phyloP scores from a whole-genome alignment of 331 rosid genomes.

The Malus hybrid region DNA sequence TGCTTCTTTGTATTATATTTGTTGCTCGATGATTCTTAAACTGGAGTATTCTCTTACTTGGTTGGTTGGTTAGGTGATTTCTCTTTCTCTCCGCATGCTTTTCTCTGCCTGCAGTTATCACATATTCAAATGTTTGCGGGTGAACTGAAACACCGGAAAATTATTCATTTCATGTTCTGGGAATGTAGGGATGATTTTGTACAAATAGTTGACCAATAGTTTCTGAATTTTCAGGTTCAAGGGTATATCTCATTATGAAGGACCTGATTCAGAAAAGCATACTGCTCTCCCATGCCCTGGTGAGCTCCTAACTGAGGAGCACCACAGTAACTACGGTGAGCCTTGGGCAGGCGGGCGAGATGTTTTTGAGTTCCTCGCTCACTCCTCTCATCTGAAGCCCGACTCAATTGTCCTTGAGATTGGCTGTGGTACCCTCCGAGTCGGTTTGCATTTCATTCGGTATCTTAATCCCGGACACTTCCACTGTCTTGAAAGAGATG shows the following conservation, averaged over 20 bases:
- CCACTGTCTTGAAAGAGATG: constrained; percentile 85
- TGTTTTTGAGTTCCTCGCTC: constrained; percentile 71
- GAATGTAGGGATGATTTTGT: not conserved
- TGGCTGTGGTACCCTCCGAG: constrained; percentile 94
- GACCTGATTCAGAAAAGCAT: constrained; percentile 46
- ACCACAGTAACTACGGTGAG: constrained; percentile 84
- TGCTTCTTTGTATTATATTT: not conserved
- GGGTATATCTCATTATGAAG: constrained; percentile 83
- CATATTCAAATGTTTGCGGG: not conserved
- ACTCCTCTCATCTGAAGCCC: constrained; percentile 47
- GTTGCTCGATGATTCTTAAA: not conserved
- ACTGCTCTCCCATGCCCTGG: constrained; percentile 84
- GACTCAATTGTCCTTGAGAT: constrained; percentile 63
- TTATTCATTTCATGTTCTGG: not conserved
- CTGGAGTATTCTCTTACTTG: not conserved
- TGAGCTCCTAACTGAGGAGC: constrained; percentile 73
- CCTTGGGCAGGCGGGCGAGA: constrained; percentile 92
- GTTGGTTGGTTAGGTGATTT: not conserved
- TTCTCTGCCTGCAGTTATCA: not conserved
- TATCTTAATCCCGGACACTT: constrained; percentile 57
- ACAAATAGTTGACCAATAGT: not conserved
- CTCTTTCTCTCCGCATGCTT: not conserved
- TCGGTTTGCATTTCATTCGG: constrained; percentile 81
- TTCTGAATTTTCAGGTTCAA: constrained; percentile 37
- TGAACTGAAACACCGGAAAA: not conserved